Evolutionary conservation across 768 basidiomycete genomes (phyloP), one percentile per base, ranked within the genome.

Genomic region (Hydnum rufescens): DNA sequence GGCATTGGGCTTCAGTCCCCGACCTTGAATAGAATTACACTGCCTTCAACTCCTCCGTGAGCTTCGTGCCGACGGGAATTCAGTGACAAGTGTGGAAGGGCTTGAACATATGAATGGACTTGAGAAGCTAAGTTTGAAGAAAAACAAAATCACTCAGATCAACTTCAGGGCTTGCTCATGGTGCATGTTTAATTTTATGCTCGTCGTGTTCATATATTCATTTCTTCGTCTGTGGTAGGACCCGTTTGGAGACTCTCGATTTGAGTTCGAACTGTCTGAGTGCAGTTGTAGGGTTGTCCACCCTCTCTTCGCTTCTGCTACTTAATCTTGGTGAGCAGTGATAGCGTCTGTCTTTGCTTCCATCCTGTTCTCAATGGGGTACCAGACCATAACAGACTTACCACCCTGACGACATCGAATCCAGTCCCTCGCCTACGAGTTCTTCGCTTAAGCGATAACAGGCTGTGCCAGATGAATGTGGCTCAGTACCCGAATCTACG

Each of bases 41-140:
- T 86, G 83, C 63, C 73, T 97, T 52, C 73, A 76, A 55, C 87
- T 86, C 62, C 69, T 97, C 52, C 76, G 87, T 32, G 89, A 96
- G 63, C 75, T 99, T 51, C 81, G 76, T 53, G 83, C 84, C n/a
- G 88, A 97, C 62, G 74, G 76, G 50, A 97, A 96, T 67, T 71
- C 70, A 62, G 80, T 99, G 57, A 66, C 63, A 18, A 77, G 72
- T 61, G 59, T 87, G 16, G 78, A 81, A 39, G 89, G 90, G 1
- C 67, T 99, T 43, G 74, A 82, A 61, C 70, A 70, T 54, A 74
- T 96, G 70, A 82, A 84, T 58, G 74, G 77, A 19, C 77, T 99
- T 26, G 74, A 81, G 60, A 86, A 87, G 66, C 70, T 97, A 53
- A 87, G 83, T 60, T 65, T 88, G 55, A 76, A 80, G 62, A 76